phyloP scores from a whole-genome alignment of 2,329 filamentous ascomycete genomes.

The Diaporthe nobilis region DNA sequence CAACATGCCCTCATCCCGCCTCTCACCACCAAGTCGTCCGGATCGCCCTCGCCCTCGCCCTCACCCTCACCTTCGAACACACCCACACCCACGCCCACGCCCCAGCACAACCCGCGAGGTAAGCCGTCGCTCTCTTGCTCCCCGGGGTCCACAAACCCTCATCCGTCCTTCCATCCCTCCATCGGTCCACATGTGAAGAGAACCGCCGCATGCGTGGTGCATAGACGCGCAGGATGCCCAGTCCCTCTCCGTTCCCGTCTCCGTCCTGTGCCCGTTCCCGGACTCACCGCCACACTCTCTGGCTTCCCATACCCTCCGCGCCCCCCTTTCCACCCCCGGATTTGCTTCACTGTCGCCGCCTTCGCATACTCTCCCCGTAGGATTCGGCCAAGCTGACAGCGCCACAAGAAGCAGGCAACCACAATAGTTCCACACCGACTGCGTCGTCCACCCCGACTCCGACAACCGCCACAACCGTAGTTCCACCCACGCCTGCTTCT shows the following conservation, averaged over 20 bases:
- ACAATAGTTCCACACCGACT: conserved; percentile 2
- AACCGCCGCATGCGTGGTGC: conserved; percentile 19
- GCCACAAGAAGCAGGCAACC: conserved; percentile 33
- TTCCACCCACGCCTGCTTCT: conserved; percentile 30
- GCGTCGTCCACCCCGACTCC: conserved; percentile 22
- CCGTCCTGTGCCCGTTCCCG: not conserved
- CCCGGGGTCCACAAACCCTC: not conserved
- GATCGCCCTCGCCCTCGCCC: conserved; percentile 12
- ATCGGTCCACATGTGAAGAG: not conserved
- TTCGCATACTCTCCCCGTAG: not conserved
- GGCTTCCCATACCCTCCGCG: not conserved
- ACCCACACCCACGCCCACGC: not conserved
- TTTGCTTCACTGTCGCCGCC: not conserved
- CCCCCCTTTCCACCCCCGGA: not conserved
- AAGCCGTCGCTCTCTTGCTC: not conserved
- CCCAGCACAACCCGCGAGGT: conserved; percentile 33
- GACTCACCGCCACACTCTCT: conserved; percentile 23
- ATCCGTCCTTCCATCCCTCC: not conserved
- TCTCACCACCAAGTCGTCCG: conserved; percentile 20
- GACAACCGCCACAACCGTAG: conserved; percentile 31
- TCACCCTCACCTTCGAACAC: not conserved
- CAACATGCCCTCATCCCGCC: conserved; percentile 13
- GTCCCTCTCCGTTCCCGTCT: conserved; percentile 13
- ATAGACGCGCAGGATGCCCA: not conserved
- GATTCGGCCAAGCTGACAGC: conserved; percentile 32